Evolutionary conservation across 2,329 filamentous ascomycete species (phyloP), one percentile per base, ranked within the genome.

Genomic region (Neofusicoccum ribis): DNA sequence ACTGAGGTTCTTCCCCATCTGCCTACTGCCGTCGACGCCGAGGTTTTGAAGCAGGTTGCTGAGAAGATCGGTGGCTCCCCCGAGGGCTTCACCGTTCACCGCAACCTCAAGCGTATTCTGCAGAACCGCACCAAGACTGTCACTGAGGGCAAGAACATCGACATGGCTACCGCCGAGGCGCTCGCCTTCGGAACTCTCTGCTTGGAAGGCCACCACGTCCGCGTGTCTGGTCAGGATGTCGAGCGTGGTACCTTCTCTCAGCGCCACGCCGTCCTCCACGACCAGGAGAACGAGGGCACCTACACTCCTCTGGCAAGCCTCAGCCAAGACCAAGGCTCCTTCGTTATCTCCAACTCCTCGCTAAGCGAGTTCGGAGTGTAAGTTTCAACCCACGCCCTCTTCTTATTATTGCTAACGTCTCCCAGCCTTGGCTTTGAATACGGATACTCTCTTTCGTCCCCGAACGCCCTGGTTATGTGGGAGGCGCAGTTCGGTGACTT

Each of bases 401-500:
- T 20, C 15, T 44, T 49, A 41, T 17, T 8, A 61, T 64, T 44
- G 50, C 74, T 78, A 72, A 78, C 47, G 34, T 15, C 17, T 23
- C 14, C 63, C 58, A 91, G 88, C 67, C 91, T 99, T 68, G 95
- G 95, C 63, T 99, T 99, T 78, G 95, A 99, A 81, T 99, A 99
- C 74, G 95, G 95, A 67, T 99, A 99, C 84, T 99, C 95, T 3
- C 83, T 99, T 67, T 96, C 93, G 34, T 98, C 95, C 36, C 95
- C 95, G 65, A 96, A 97, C 77, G 94, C 95, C 43, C 88, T 99
- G 31, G 94, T 99, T 72, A 96, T 99, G 89, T 99, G 95, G 95
- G 95, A 99, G 83, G 95, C 95, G 43, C 95, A 99, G 81, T 99
- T 99, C 75, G 95, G 95, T 85, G 95, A 99, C 81, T 99, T 99